Conservation (phyloP, 306 rosid species). For the Quercus cerris region DNA sequence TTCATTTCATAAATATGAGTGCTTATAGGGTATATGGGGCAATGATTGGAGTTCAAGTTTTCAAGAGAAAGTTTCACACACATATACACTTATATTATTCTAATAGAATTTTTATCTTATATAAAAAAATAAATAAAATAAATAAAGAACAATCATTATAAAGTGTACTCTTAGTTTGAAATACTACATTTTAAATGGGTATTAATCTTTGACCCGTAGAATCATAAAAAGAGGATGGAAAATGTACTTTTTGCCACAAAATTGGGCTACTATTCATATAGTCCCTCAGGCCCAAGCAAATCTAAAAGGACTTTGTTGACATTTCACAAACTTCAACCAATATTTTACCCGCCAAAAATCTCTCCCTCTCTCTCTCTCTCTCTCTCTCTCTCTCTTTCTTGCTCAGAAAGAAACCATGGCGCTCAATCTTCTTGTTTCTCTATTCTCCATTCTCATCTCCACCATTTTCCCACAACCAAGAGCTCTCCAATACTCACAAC, state of each 20-base stretch:
- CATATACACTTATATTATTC: too few relatives aligned
- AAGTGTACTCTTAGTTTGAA: too few relatives aligned
- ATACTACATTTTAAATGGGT: too few relatives aligned
- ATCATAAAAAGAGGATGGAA: too few relatives aligned
- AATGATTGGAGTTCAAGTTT: accelerated
- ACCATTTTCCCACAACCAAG: constrained; percentile 12
- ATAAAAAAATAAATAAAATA: too few relatives aligned
- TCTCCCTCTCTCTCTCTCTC: background rate
- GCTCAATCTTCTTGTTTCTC: background rate
- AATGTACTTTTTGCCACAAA: too few relatives aligned
- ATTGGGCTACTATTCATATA: too few relatives aligned
- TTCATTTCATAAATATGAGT: accelerated
- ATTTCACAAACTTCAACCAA: background rate
- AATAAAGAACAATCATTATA: too few relatives aligned
- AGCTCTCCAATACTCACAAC: constrained; percentile 18
- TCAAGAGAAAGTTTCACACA: accelerated
- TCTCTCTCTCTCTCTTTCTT: background rate
- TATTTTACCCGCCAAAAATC: constrained; percentile 47
- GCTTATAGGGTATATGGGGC: accelerated
- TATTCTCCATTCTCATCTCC: constrained; percentile 22
- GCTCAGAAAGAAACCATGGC: constrained; percentile 28
- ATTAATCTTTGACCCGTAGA: too few relatives aligned
- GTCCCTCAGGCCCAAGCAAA: too few relatives aligned
- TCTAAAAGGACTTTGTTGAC: background rate
- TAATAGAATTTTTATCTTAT: too few relatives aligned